Evolutionary conservation across 148 eudicot species (phyloP).

Genomic region (Arbutus unedo): DNA sequence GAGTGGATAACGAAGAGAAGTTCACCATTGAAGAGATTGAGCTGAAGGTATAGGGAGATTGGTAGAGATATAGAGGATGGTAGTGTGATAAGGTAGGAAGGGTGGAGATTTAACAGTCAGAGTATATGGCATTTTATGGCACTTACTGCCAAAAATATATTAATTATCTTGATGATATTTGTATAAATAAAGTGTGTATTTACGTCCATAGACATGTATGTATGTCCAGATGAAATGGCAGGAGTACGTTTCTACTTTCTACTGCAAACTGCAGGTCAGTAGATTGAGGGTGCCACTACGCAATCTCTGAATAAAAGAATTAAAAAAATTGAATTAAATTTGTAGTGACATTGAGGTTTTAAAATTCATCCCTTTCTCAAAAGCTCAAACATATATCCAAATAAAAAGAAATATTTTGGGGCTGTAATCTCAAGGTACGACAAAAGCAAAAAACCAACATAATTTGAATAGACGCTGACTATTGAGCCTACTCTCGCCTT

Average conservation of each 20-base stretch:
- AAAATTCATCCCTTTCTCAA: no score
- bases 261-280: background rate
- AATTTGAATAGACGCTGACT: no score
- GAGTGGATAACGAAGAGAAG: constrained; percentile 21
- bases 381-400: no score
- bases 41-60: constrained; percentile 11
- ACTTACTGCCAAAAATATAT: constrained; percentile 23
- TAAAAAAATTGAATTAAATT: no score
- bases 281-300: constrained; percentile 8
- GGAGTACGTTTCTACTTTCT: background rate
- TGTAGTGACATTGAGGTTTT: no score
- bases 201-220: background rate
- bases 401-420: no score
- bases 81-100: constrained; percentile 93
- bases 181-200: background rate
- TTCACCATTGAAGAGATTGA: constrained; percentile 22
- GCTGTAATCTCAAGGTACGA: no score
- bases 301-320: no score
- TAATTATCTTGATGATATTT: constrained; percentile 20
- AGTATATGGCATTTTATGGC: constrained; percentile 61
- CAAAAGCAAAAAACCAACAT: no score
- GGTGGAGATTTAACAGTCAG: constrained; percentile 92
- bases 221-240: background rate
- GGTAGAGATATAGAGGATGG: constrained; percentile 20
- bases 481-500: no score